Conservation (phyloP, 2,329 filamentous ascomycete genomes). For the Emydomyces testavorans region DNA sequence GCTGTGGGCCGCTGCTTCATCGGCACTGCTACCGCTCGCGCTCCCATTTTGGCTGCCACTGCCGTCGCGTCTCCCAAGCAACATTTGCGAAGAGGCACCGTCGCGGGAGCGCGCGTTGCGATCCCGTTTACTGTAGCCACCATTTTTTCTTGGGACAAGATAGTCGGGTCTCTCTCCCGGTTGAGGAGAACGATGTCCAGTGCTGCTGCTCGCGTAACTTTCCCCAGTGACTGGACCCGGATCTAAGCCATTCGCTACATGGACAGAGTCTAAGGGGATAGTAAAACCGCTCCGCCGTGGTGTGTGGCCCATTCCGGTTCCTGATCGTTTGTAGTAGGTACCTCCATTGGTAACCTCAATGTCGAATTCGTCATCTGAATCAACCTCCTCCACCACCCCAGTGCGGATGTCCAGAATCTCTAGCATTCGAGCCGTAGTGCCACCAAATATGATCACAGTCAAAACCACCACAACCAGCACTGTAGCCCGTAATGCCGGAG, state of each 20-base stretch:
- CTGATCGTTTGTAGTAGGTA: constrained; percentile 69
- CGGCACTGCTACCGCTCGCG: constrained; percentile 35
- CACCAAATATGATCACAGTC: constrained; percentile 97
- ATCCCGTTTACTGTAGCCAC: constrained; percentile 38
- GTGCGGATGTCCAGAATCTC: constrained; percentile 95
- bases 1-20: constrained; percentile 39
- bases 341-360: constrained; percentile 66
- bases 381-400: constrained; percentile 90
- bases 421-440: constrained; percentile 92
- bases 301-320: constrained; percentile 63
- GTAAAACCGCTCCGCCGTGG: constrained; percentile 54
- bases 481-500: constrained; percentile 74
- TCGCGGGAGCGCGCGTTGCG: constrained; percentile 34
- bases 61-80: constrained; percentile 33
- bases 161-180: constrained; percentile 27
- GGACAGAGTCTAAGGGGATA: constrained; percentile 43
- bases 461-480: constrained; percentile 96
- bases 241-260: constrained; percentile 28
- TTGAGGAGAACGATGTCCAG: constrained; percentile 40
- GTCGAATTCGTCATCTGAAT: constrained; percentile 97
- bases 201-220: constrained; percentile 50
- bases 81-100: constrained; percentile 38
- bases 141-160: constrained; percentile 40
- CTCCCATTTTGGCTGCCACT: constrained; percentile 32
- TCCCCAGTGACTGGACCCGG: constrained; percentile 20